Conservation (phyloP, 768 basidiomycete genomes). For the Kockovaella imperatae region DNA sequence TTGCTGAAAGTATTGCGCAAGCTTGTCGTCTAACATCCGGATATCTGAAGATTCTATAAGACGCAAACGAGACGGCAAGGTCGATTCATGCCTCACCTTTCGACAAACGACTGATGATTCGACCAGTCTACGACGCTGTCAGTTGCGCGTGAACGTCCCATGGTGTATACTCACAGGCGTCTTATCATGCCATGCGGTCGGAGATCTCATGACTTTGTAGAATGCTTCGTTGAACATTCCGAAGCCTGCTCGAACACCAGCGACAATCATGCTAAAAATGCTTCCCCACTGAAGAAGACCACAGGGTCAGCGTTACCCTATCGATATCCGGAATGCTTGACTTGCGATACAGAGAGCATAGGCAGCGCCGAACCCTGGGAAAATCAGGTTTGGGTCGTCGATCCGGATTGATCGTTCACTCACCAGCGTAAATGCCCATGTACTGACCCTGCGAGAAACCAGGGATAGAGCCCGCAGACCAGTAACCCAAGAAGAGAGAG, state of each 20-base stretch:
- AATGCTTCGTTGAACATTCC: slow-evolving; percentile 56
- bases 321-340: neutral
- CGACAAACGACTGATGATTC: slow-evolving; percentile 40
- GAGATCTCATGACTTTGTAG: slow-evolving; percentile 54
- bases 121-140: slow-evolving; percentile 22
- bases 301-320: too few species aligned
- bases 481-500: slow-evolving; percentile 65
- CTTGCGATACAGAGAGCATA: slow-evolving; percentile 10
- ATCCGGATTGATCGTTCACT: slow-evolving; percentile 1
- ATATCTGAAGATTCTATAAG: slow-evolving; percentile 24
- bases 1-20: slow-evolving; percentile 15
- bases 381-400: neutral
- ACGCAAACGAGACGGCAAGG: slow-evolving; percentile 50
- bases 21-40: slow-evolving; percentile 35
- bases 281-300: slow-evolving; percentile 8
- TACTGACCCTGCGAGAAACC: slow-evolving; percentile 59
- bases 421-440: slow-evolving; percentile 54
- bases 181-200: slow-evolving; percentile 64
- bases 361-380: slow-evolving; percentile 21
- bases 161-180: slow-evolving; percentile 44
- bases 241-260: slow-evolving; percentile 46
- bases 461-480: slow-evolving; percentile 55
- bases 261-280: slow-evolving; percentile 33
- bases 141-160: neutral
- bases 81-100: slow-evolving; percentile 55